These are phyloP conservation scores for Candida corydali DNA, from an alignment of 805 yeast species.

Conservation along the genomic window DNA sequence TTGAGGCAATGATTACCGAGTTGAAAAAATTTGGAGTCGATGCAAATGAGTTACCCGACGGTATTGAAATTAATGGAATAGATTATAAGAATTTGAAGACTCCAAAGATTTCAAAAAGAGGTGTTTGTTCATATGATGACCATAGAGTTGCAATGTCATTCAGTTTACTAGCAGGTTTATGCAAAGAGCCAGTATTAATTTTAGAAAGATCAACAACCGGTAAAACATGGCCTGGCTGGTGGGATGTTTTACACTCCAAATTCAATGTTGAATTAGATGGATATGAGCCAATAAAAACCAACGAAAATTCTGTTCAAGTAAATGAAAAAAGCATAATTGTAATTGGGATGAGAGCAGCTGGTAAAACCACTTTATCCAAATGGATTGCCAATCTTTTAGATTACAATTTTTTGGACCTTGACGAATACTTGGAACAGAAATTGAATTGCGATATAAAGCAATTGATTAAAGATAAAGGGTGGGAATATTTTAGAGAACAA, in stretches of 20 bases:
- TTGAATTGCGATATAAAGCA: conserved; percentile 51
- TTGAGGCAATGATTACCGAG: conserved; percentile 88
- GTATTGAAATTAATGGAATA: conserved; percentile 81
- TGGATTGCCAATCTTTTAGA: conserved; percentile 74
- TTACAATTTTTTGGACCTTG: conserved; percentile 71
- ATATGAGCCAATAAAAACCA: conserved; percentile 44
- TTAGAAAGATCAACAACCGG: conserved; percentile 90
- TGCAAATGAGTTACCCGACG: conserved; percentile 86
- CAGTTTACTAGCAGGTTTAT: conserved; percentile 78
- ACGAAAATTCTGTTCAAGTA: conserved; percentile 6
- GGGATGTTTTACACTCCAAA: conserved; percentile 81
- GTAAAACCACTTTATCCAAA: conserved; percentile 80
- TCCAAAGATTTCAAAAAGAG: conserved; percentile 51
- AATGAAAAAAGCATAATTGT: conserved; percentile 62
- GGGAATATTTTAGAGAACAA: conserved; percentile 78
- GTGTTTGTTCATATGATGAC: conserved; percentile 82
- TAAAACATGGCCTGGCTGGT: conserved; percentile 99
- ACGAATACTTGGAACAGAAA: conserved; percentile 59
- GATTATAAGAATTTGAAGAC: conserved; percentile 44
- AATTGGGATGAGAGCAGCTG: conserved; percentile 98
- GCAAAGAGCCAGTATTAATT: conserved; percentile 59
- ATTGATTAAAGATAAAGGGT: conserved; percentile 62
- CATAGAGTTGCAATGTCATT: conserved; percentile 98
- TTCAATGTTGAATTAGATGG: conserved; percentile 71
- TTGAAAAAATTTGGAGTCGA: conserved; percentile 86